Percentiles rank a stretch among this genome's conserved stretches.
These are phyloP conservation scores for Nemania bipapillata DNA, from an alignment of 2,329 filamentous ascomycete species.

Conservation along the genomic window DNA sequence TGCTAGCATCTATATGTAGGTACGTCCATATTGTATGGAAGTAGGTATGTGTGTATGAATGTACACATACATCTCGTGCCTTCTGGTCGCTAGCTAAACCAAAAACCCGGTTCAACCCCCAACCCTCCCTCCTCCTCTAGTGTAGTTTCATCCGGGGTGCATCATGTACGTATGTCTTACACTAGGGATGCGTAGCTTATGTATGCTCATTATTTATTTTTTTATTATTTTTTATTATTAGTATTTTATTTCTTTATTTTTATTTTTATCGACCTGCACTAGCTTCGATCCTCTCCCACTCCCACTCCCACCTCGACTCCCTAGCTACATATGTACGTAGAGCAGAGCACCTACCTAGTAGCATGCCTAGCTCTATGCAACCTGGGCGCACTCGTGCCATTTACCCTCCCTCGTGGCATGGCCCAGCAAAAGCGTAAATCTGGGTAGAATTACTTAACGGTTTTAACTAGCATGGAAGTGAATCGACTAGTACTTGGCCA, in stretches of 20 bases:
- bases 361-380: constrained; percentile 18
- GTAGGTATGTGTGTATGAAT: background rate
- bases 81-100: background rate
- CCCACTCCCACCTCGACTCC: background rate
- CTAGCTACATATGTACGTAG: background rate
- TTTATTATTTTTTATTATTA: constrained; percentile 13
- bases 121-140: background rate
- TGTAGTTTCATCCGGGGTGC: constrained; percentile 35
- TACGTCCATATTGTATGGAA: no score
- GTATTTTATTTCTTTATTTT: background rate
- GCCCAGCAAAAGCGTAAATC: constrained; percentile 3
- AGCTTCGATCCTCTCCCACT: constrained; percentile 5
- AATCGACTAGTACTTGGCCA: constrained; percentile 2
- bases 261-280: constrained; percentile 10
- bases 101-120: constrained; percentile 25
- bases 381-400: constrained; percentile 16
- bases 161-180: constrained; percentile 37
- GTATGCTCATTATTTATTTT: constrained; percentile 5
- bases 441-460: background rate
- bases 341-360: background rate
- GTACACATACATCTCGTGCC: constrained; percentile 16
- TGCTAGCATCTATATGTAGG: background rate
- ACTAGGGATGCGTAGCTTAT: constrained; percentile 15
- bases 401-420: constrained; percentile 22
- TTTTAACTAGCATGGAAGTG: background rate